A percentile compares a stretch with the other conserved stretches of the same genome.
Evolutionary conservation across 257 asterid genomes (phyloP).

Genomic region (Forsythia suspensa): DNA sequence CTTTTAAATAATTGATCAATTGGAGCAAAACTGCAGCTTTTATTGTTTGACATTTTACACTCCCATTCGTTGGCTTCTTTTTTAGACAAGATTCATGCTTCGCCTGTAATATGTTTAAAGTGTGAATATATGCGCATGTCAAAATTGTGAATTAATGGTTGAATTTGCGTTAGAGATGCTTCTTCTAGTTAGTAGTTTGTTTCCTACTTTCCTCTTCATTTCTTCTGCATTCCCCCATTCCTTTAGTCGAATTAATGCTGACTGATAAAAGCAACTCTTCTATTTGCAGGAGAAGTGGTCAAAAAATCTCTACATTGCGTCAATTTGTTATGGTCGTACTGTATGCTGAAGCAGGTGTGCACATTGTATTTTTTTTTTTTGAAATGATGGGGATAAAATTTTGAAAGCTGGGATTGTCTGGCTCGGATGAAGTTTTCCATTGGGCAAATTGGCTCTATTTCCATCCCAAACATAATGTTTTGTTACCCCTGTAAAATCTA

Average conservation of each 20-base stretch:
- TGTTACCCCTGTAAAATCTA: neutral
- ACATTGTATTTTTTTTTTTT: slow-evolving; percentile 13
- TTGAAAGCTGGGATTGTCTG: slow-evolving; percentile 21
- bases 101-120: neutral
- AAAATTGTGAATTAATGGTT: neutral
- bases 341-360: slow-evolving; percentile 47
- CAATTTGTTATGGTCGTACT: slow-evolving; percentile 67
- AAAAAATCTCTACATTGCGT: slow-evolving; percentile 63
- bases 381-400: slow-evolving; percentile 1
- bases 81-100: neutral
- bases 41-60: slow-evolving; percentile 34
- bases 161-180: neutral
- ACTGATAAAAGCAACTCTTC: neutral
- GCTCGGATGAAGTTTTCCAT: neutral
- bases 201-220: slow-evolving; percentile 49
- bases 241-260: neutral
- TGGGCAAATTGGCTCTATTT: neutral
- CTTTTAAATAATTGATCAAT: neutral
- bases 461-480: neutral
- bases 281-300: slow-evolving; percentile 69
- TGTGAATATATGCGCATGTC: neutral
- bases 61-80: slow-evolving; percentile 47
- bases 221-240: slow-evolving; percentile 33
- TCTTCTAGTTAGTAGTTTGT: neutral
- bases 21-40: neutral